A percentile compares a stretch with the other conserved stretches of the same genome.
phyloP scores from a whole-genome alignment of 73 alveolate species.

The Stentor roeselii region DNA sequence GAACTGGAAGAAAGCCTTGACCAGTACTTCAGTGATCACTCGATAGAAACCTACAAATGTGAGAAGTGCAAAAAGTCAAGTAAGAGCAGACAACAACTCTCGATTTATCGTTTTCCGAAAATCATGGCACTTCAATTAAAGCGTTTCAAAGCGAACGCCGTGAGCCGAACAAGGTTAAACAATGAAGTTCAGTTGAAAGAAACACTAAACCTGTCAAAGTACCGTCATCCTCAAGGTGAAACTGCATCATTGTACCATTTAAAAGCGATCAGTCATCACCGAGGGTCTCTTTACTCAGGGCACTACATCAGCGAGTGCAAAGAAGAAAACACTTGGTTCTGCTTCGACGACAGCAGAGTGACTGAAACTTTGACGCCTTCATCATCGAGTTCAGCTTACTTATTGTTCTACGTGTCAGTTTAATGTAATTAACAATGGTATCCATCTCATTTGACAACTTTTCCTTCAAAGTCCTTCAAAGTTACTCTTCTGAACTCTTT shows the following conservation, averaged over 20 bases:
- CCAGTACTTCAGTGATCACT: too few species aligned
- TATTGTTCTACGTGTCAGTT: not conserved
- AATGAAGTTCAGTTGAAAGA: not conserved
- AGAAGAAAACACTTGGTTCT: not conserved
- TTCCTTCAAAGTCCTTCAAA: too few species aligned
- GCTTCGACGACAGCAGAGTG: not conserved
- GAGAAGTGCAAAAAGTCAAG: not conserved
- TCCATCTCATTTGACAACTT: too few species aligned
- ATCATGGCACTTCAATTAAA: not conserved
- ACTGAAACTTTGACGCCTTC: not conserved
- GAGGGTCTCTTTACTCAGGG: not conserved
- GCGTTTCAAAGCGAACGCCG: not conserved
- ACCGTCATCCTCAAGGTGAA: not conserved
- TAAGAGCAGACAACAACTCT: not conserved
- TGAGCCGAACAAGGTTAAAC: not conserved
- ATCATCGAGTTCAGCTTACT: not conserved
- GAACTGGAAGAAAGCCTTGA: not conserved
- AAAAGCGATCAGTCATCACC: not conserved
- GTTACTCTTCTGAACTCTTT: not conserved
- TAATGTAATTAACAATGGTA: too few species aligned
- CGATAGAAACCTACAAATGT: not conserved
- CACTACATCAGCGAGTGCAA: not conserved
- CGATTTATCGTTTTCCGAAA: not conserved
- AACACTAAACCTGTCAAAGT: not conserved
- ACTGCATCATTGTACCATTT: not conserved